Conservation (phyloP, 495 filamentous ascomycete genomes). For the Podospora didyma region DNA sequence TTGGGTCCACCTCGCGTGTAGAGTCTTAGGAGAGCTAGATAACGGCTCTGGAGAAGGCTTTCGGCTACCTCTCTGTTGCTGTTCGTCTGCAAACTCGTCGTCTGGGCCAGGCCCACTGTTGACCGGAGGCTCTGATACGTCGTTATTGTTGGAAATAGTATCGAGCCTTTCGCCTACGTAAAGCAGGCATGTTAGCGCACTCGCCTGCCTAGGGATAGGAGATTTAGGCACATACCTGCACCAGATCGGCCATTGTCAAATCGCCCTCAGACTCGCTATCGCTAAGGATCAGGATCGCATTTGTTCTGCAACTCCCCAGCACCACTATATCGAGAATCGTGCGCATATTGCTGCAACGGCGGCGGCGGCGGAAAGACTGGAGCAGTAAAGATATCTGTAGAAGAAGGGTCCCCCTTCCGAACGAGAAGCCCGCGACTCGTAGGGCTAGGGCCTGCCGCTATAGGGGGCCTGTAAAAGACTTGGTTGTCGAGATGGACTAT, state of each 20-base stretch:
- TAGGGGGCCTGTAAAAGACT: slow-evolving; percentile 19
- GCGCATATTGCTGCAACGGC: slow-evolving; percentile 8
- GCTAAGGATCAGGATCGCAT: slow-evolving; percentile 11
- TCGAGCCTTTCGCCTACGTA: slow-evolving; percentile 20
- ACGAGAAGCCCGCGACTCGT: slow-evolving; percentile 6
- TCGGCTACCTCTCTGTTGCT: no score
- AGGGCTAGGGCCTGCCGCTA: slow-evolving; percentile 8
- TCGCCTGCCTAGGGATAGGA: slow-evolving; percentile 14
- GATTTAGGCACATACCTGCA: slow-evolving; percentile 22
- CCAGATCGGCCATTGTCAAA: slow-evolving; percentile 11
- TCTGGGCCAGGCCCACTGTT: slow-evolving; percentile 12
- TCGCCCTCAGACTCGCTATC: slow-evolving; percentile 19
- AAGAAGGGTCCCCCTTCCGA: slow-evolving; percentile 6
- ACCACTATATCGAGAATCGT: slow-evolving; percentile 7
- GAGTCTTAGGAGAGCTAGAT: slow-evolving; percentile 1
- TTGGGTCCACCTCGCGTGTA: slow-evolving; percentile 4
- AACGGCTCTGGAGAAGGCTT: no score
- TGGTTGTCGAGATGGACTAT: slow-evolving; percentile 13
- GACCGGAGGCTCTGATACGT: slow-evolving; percentile 15
- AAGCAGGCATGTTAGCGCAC: slow-evolving; percentile 10
- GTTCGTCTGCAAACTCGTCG: no score
- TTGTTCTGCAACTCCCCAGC: slow-evolving; percentile 4
- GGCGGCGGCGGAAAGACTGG: slow-evolving; percentile 10
- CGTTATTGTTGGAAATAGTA: slow-evolving; percentile 10
- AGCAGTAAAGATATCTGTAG: slow-evolving; percentile 13